Evolutionary conservation across 164 flowering plant species (phyloP).

Genomic region (Vitis cinerea): DNA sequence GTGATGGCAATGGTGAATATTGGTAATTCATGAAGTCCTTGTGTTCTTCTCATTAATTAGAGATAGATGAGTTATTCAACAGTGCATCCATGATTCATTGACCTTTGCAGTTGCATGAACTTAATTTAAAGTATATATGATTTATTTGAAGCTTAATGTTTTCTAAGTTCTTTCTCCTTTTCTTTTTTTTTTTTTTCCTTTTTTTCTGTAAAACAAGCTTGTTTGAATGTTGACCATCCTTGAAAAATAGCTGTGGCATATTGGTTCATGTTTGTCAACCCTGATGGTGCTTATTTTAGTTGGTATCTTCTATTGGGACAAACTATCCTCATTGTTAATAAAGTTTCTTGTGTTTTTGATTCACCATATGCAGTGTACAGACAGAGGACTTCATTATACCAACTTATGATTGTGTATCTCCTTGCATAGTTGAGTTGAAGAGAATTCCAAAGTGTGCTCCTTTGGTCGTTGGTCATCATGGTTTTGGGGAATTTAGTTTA

Average conservation of each 20-base stretch:
- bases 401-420: constrained; percentile 36
- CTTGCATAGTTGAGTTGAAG: constrained; percentile 63
- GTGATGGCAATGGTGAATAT: too few relatives aligned
- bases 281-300: background rate
- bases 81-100: too few relatives aligned
- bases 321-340: background rate
- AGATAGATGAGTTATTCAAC: too few relatives aligned
- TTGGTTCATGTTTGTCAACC: background rate
- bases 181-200: background rate
- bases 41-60: background rate
- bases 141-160: background rate
- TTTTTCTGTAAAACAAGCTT: background rate
- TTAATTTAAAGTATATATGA: background rate
- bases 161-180: too few relatives aligned
- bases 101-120: too few relatives aligned
- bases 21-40: background rate
- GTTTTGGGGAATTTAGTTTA: constrained; percentile 69
- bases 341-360: background rate
- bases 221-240: background rate
- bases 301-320: background rate
- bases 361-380: constrained; percentile 43
- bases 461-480: constrained; percentile 77
- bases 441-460: constrained; percentile 54
- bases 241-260: background rate
- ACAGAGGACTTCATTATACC: constrained; percentile 51